Evolutionary conservation across 768 basidiomycete genomes (phyloP), one percentile per base, ranked within the genome.

Genomic region (Boletus pseudopeckii): DNA sequence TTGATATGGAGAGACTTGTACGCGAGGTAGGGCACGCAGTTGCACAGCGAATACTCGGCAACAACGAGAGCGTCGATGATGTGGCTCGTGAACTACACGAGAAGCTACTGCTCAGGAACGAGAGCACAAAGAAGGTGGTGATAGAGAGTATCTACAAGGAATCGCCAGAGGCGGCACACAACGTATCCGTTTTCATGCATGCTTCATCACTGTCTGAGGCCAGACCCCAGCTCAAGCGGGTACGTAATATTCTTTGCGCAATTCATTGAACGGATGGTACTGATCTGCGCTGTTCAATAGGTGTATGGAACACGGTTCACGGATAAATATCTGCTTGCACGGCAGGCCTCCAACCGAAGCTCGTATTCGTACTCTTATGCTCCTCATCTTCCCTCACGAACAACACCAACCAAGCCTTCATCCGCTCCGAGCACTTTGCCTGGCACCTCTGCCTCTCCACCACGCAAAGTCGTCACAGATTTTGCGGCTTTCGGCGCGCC

Each of bases 81-180:
- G 94, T 98, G 18, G 96, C 96, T 13, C 82, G 85, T 33, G 95
- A 97, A 72, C 75, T 98, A 28, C 96, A 98, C 67, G 93, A 97
- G 72, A 87, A 86, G 64, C 75, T 98, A 6, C 72, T 95, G 13
- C 77, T 98, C 47, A 80, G 96, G 52, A 97, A 97, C 62, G 96
- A 98, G 71, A 94, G 86, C 74, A 98, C 96, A 52, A 98, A 97
- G 77, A 92, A 94, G 71, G 87, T 98, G 45, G 86, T 93, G 52
- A 89, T 98, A 57, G 94, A 97, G 69, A 94, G 91, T 58, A 98
- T 98, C 64, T 98, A 98, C 74, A 89, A 87, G 62, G 92, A 95
- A 8, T 88, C 89, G 2, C 85, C 87, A 24, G 92, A 96, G 68
- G 86, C 92, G 10, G 79, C 79, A 58, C 92, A 97, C 71, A 98